A percentile compares a stretch with the other conserved stretches of the same genome.
These are phyloP conservation scores for Berberis thunbergii DNA, from an alignment of 164 flowering plant genomes.

Conservation along the genomic window DNA sequence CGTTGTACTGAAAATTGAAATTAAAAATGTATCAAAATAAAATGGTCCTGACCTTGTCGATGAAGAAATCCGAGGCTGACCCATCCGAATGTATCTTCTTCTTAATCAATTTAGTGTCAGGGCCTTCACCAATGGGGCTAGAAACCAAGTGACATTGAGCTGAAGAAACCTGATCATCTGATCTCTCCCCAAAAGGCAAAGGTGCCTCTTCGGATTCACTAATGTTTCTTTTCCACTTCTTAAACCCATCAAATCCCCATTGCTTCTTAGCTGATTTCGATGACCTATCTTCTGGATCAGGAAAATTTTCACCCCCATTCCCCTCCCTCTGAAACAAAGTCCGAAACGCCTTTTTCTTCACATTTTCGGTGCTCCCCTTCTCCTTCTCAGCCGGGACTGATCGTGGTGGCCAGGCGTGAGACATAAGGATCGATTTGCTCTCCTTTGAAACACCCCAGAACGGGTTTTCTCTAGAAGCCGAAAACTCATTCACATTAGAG, in stretches of 20 bases:
- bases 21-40: not conserved
- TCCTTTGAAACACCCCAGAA: slow-evolving; percentile 29
- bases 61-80: slow-evolving; percentile 70
- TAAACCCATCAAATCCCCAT: slow-evolving; percentile 67
- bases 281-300: slow-evolving; percentile 21
- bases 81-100: slow-evolving; percentile 60
- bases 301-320: slow-evolving; percentile 8
- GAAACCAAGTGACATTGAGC: slow-evolving; percentile 25
- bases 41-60: slow-evolving; percentile 50
- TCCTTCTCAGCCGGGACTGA: slow-evolving; percentile 14
- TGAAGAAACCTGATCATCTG: slow-evolving; percentile 25
- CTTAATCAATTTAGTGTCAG: slow-evolving; percentile 57
- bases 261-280: slow-evolving; percentile 44
- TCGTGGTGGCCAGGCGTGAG: not conserved
- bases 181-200: slow-evolving; percentile 40
- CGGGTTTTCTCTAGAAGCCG: slow-evolving; percentile 34
- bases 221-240: slow-evolving; percentile 60
- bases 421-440: slow-evolving; percentile 49
- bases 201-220: slow-evolving; percentile 47
- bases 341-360: slow-evolving; percentile 39
- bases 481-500: slow-evolving; percentile 15
- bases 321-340: slow-evolving; percentile 39
- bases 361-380: slow-evolving; percentile 22
- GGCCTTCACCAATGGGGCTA: slow-evolving; percentile 54
- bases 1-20: not conserved